Base-by-base conservation (phyloP, 75 land plant species). In the Isoetes taiwanensis region DNA sequence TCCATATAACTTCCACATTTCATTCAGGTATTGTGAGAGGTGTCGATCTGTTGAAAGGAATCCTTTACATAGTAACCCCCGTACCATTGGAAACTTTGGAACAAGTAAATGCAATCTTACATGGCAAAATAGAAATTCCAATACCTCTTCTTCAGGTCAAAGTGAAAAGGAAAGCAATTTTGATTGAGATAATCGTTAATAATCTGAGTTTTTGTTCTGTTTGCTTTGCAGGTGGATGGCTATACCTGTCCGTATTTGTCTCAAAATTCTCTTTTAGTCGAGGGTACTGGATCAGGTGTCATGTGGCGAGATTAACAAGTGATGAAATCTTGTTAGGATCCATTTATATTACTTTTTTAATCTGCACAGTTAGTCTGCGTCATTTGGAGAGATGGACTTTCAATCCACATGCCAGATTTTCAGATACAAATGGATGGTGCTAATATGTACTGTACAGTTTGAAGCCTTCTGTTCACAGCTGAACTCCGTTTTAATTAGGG, bases 41-140 rank as follows among this genome's bases (percentile, higher is more conserved):
- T 35, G 66, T 87, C 25, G 95, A 93, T 58, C 56, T 70, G 9
- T 34, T 21, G 26, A 78, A 63, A 56, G 66, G 67, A 25, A 24
- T 81, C 33, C 60, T 81, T 23, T 84, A 93, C 61, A 64, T 93
- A 6, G 61, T 88, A 16, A 93, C 90, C 3, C 98, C 95, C 50
- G 78, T 87, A 32, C 73, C 81, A 34, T 56, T 24, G 3, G 34
- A 74, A 37, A 67, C 21, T 17, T 59, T 93, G 55, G 81, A 77
- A 28, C 61, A 77, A 32, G 89, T 87, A 34, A 78, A 93, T 64
- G 58, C 78, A 14, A 65, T 93, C 12, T 59, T 93, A 17, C 88
- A 87, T 53, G 98, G 98, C 2, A 70, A 71, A 32, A 60, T 83
- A 31, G 80, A 76, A 59, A 70, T 91, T 43, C 97, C 88, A 25